phyloP scores from a whole-genome alignment of 305 asterid species.

The Fraxinus greggii region DNA sequence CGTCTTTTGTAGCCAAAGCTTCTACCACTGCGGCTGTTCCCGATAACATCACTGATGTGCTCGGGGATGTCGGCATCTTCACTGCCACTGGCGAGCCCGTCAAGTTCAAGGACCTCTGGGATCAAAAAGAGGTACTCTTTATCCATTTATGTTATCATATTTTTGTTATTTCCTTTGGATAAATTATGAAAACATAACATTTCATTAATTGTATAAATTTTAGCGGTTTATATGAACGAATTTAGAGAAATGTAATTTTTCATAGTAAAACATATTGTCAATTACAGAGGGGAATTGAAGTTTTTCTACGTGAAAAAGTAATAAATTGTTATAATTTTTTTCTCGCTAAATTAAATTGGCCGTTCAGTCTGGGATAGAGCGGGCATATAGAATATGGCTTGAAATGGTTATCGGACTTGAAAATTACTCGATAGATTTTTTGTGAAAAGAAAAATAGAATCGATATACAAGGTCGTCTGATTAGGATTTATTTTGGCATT shows the following conservation, averaged over 20 bases:
- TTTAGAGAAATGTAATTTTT: neutral
- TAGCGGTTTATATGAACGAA: neutral
- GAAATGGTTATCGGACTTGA: neutral
- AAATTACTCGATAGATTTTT: neutral
- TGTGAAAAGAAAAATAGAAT: neutral
- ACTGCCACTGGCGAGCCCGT: slow-evolving; percentile 70
- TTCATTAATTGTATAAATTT: neutral
- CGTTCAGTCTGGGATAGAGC: neutral
- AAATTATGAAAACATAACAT: neutral
- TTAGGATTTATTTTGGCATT: neutral
- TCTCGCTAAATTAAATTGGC: neutral
- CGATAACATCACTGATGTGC: slow-evolving; percentile 42
- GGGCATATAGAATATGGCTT: neutral
- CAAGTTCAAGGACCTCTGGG: slow-evolving; percentile 72
- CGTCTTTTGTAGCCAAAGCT: slow-evolving; percentile 29
- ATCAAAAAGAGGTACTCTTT: slow-evolving; percentile 61
- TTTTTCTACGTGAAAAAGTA: neutral
- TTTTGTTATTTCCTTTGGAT: neutral
- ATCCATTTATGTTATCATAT: neutral
- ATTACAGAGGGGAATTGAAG: neutral
- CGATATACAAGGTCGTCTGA: neutral
- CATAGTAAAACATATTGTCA: neutral
- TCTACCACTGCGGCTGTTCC: slow-evolving; percentile 42
- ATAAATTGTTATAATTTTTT: neutral
- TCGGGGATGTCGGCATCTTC: slow-evolving; percentile 63